Percentiles rank a stretch among this genome's conserved stretches.
Conservation (phyloP, 1,284 basidiomycete genomes). For the Apiotrichum mycotoxinovorans region DNA sequence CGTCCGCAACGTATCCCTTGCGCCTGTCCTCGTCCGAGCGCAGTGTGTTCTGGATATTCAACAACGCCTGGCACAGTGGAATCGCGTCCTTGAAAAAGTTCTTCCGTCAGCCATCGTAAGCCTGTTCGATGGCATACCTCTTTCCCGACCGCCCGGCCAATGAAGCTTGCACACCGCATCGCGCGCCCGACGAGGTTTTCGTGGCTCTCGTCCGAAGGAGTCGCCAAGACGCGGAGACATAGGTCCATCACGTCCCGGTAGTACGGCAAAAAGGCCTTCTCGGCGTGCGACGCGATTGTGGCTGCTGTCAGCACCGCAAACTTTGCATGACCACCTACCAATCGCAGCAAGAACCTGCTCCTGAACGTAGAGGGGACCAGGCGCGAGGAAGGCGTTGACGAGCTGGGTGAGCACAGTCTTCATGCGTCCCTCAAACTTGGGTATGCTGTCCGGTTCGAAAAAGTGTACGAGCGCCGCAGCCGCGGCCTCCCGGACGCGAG, state of each 20-base stretch:
- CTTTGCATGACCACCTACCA: slow-evolving; percentile 17
- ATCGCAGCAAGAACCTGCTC: slow-evolving; percentile 74
- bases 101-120: not conserved
- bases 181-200: slow-evolving; percentile 68
- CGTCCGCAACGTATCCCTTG: slow-evolving; percentile 31
- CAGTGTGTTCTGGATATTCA: slow-evolving; percentile 69
- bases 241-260: slow-evolving; percentile 36
- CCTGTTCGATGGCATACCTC: slow-evolving; percentile 17
- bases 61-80: slow-evolving; percentile 66
- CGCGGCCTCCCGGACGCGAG: slow-evolving; percentile 74
- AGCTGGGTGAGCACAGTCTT: slow-evolving; percentile 36
- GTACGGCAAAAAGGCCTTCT: slow-evolving; percentile 49
- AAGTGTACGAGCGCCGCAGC: slow-evolving; percentile 84
- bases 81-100: slow-evolving; percentile 58
- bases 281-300: slow-evolving; percentile 78
- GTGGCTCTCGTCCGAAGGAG: slow-evolving; percentile 62
- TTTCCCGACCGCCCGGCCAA: slow-evolving; percentile 73
- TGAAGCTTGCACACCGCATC: slow-evolving; percentile 79
- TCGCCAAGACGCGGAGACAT: slow-evolving; percentile 59
- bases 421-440: slow-evolving; percentile 67
- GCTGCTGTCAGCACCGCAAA: slow-evolving; percentile 52
- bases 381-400: slow-evolving; percentile 4
- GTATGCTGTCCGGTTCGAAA: slow-evolving; percentile 72
- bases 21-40: slow-evolving; percentile 32
- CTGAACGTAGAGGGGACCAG: slow-evolving; percentile 61